These are phyloP conservation scores for Yamadazyma kanchanaburiensis DNA, from an alignment of 1,139 yeast genomes.

Conservation along the genomic window DNA sequence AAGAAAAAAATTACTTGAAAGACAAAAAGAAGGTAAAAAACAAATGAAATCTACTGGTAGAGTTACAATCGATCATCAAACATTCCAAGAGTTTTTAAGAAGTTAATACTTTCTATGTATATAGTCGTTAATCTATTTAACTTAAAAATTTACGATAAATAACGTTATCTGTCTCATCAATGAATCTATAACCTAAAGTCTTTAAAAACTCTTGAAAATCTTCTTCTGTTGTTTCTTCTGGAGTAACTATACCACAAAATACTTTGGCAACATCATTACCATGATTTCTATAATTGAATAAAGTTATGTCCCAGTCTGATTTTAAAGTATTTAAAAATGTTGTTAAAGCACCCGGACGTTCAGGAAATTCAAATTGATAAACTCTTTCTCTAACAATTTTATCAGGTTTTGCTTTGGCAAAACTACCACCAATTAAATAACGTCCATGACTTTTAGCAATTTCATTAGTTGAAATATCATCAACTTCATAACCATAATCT, in stretches of 20 bases:
- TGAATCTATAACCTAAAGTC: slow-evolving; percentile 69
- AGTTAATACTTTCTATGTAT: slow-evolving; percentile 19
- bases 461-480: slow-evolving; percentile 87
- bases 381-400: slow-evolving; percentile 68
- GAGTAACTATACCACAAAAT: slow-evolving; percentile 84
- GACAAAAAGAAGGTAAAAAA: slow-evolving; percentile 94
- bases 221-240: slow-evolving; percentile 60
- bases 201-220: slow-evolving; percentile 66
- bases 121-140: slow-evolving; percentile 6
- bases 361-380: slow-evolving; percentile 91
- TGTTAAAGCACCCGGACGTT: slow-evolving; percentile 90
- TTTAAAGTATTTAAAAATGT: slow-evolving; percentile 71
- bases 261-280: slow-evolving; percentile 95
- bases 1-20: slow-evolving; percentile 79
- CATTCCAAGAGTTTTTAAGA: slow-evolving; percentile 68
- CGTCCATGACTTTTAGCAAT: slow-evolving; percentile 96
- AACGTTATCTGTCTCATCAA: slow-evolving; percentile 80
- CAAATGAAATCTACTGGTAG: slow-evolving; percentile 77
- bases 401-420: slow-evolving; percentile 15
- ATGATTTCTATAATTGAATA: slow-evolving; percentile 95
- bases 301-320: slow-evolving; percentile 83
- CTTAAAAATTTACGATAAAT: slow-evolving; percentile 74
- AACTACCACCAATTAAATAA: slow-evolving; percentile 83
- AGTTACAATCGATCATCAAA: slow-evolving; percentile 77
- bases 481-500: slow-evolving; percentile 55